Evolutionary conservation across 345 rosid genomes (phyloP), one percentile per base, ranked within the genome.

Genomic region (Populus euphratica): DNA sequence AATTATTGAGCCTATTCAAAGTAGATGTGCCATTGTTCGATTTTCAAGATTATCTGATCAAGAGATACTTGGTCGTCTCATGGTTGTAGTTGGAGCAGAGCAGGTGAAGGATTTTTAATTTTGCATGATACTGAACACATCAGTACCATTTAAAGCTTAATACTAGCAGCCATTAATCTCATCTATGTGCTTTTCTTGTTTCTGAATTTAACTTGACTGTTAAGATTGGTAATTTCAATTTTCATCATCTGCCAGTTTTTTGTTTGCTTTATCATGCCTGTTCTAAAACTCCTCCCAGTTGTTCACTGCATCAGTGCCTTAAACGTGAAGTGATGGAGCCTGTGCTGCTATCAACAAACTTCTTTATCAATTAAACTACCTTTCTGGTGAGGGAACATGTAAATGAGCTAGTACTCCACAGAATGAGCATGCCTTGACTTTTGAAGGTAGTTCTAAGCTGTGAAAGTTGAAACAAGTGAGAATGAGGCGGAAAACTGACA

Each of bases 1-100:
- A 86, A 86, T 93, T 71, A 96, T 93, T 68, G 99, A 93, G 85
- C 97, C 99, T 49, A 96, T 96, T 84, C 99, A 96, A 90, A 96
- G 99, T 83, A 87, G 99, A 90, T 93, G 99, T 79, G 98, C 99
- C 2, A 83, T 93, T 29, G 98, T 93, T 78, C 93, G 97, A 47
- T 96, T 96, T 88, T 92, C 98, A 76, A 91, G 97, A 71, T 86
- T 96, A 78, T 92, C 98, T 73, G 97, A 93, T 79, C 92, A 90
- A 83, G 92, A 96, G 90, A 91, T 96, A 76, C 95, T 91, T 65
- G 90, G 93, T 54, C 97, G 98, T 80, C 96, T 96, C 79, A 89
- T 92, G 97, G 91, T 93, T 72, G 94, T 91, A 38, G 86, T 93
- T 85, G 85, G 82, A 77, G 92, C 94, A 68, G 99, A 96, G 83